Percentiles rank a stretch among this genome's conserved stretches.
phyloP scores from a whole-genome alignment of 352 stramenopile genomes.

The Phytophthora podocarpi region DNA sequence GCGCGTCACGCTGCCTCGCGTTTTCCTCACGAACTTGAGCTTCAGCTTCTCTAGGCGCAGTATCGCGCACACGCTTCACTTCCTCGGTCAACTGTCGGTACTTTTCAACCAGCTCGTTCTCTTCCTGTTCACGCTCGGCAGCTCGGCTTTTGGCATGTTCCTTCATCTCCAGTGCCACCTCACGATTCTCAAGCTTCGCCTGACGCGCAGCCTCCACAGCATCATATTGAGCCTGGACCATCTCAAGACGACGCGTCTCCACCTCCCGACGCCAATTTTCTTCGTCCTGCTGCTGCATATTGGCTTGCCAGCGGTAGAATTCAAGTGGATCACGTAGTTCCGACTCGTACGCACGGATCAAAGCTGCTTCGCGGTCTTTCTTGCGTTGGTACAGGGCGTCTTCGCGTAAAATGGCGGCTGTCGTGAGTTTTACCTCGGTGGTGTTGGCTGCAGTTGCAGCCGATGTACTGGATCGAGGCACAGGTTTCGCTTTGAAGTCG shows the following conservation, averaged over 20 bases:
- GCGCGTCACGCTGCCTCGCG: slow-evolving; percentile 57
- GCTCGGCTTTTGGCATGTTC: slow-evolving; percentile 67
- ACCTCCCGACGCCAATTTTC: slow-evolving; percentile 69
- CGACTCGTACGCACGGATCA: slow-evolving; percentile 88
- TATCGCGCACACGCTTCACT: slow-evolving; percentile 80
- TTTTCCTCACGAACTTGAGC: slow-evolving; percentile 67
- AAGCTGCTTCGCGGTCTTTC: slow-evolving; percentile 88
- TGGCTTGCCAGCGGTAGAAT: slow-evolving; percentile 90
- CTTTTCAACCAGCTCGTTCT: slow-evolving; percentile 54
- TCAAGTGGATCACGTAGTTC: slow-evolving; percentile 91
- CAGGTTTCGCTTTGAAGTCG: slow-evolving; percentile 81
- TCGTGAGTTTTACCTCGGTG: slow-evolving; percentile 83
- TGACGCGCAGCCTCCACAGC: slow-evolving; percentile 75
- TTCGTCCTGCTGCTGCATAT: slow-evolving; percentile 87
- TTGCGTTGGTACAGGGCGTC: slow-evolving; percentile 93
- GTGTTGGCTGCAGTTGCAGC: slow-evolving; percentile 24
- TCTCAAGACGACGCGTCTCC: slow-evolving; percentile 79
- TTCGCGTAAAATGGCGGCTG: slow-evolving; percentile 91
- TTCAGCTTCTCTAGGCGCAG: slow-evolving; percentile 80
- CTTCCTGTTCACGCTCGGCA: slow-evolving; percentile 65
- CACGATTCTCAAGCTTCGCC: slow-evolving; percentile 76
- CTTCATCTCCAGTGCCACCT: slow-evolving; percentile 85
- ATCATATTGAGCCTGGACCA: slow-evolving; percentile 83
- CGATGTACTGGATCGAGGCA: slow-evolving; percentile 46
- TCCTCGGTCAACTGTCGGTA: slow-evolving; percentile 60